Percentiles rank a stretch among this genome's conserved stretches.
Evolutionary conservation across 1,284 basidiomycete genomes (phyloP).

Genomic region (Trichosporon faecale): DNA sequence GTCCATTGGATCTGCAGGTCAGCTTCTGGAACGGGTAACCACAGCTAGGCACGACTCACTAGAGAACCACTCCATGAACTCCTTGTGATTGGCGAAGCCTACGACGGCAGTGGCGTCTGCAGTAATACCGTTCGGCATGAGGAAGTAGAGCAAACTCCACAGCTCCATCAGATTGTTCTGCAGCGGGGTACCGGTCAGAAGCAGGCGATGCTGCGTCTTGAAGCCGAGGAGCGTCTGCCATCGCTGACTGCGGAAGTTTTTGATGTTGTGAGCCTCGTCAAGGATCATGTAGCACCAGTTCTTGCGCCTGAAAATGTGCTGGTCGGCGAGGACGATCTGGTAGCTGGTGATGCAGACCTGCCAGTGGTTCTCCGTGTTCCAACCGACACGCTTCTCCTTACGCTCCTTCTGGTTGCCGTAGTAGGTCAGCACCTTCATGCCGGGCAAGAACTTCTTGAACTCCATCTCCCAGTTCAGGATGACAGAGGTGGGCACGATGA

Average conservation of each 20-base stretch:
- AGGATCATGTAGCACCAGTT: constrained; percentile 95
- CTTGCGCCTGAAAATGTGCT: constrained; percentile 91
- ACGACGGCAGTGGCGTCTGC: constrained; percentile 58
- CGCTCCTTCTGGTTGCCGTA: constrained; percentile 88
- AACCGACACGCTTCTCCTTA: constrained; percentile 88
- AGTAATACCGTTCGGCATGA: constrained; percentile 73
- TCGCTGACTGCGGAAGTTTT: constrained; percentile 92
- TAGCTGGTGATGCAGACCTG: constrained; percentile 97
- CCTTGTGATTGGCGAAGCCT: constrained; percentile 86
- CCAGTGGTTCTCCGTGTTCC: constrained; percentile 89
- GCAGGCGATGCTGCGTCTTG: constrained; percentile 78
- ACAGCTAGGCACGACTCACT: constrained; percentile 58
- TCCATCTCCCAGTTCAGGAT: constrained; percentile 99
- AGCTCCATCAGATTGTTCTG: constrained; percentile 96
- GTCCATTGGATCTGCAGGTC: constrained; percentile 73
- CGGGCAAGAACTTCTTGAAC: constrained; percentile 96
- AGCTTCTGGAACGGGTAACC: neutral
- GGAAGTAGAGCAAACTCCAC: constrained; percentile 90
- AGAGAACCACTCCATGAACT: constrained; percentile 96
- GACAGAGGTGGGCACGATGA: constrained; percentile 92
- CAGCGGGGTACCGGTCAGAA: constrained; percentile 89
- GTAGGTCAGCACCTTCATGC: constrained; percentile 87
- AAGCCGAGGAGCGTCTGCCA: constrained; percentile 96
- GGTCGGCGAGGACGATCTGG: constrained; percentile 85
- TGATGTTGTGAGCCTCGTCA: constrained; percentile 98